Evolutionary conservation across 2,329 filamentous ascomycete genomes (phyloP).

Genomic region (Myriosclerotinia scirpicola): DNA sequence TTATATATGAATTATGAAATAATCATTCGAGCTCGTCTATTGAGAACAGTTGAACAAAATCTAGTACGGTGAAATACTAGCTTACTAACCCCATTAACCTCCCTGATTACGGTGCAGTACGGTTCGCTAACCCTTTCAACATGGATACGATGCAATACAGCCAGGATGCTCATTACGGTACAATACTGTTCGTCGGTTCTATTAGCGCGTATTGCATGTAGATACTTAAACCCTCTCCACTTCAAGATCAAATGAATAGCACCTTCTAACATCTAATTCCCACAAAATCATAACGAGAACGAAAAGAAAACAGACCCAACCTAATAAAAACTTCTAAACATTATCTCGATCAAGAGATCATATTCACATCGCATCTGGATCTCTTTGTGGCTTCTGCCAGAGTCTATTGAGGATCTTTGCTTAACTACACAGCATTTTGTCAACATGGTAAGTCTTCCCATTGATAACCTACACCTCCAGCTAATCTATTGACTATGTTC

Average conservation of each 20-base stretch:
- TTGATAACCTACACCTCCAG: not conserved
- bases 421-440: too few species aligned
- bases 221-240: not conserved
- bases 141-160: too few species aligned
- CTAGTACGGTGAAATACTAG: not conserved
- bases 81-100: not conserved
- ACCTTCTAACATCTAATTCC: not conserved
- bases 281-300: not conserved
- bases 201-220: too few species aligned
- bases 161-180: too few species aligned
- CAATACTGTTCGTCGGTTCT: too few species aligned
- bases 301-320: too few species aligned
- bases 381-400: not conserved
- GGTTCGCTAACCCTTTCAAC: too few species aligned
- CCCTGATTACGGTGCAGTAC: not conserved
- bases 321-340: not conserved
- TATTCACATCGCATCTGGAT: too few species aligned
- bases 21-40: too few species aligned
- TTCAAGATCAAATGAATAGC: too few species aligned
- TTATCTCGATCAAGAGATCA: not conserved
- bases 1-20: too few species aligned
- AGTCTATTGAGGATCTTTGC: not conserved
- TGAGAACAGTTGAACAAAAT: not conserved
- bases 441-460: not conserved
- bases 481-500: too few species aligned